Evolutionary conservation across 2,329 filamentous ascomycete genomes (phyloP), one percentile per base, ranked within the genome.

Genomic region (Trichoderma atroviride): DNA sequence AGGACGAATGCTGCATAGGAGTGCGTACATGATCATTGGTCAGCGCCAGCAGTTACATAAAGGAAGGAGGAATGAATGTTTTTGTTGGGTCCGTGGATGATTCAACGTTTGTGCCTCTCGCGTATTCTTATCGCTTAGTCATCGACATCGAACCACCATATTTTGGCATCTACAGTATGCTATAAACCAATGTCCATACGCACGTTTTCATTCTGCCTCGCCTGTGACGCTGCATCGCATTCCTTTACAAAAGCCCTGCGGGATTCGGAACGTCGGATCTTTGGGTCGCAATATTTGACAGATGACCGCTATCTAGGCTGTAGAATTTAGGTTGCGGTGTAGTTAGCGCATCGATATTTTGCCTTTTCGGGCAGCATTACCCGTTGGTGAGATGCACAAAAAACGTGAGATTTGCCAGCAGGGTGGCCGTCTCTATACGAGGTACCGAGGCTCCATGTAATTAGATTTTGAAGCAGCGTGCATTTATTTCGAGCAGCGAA

Each of bases 341-440:
- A 13, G 3, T 11, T 55, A 57, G 62, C 62, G 56, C 10, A 65
- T 33, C 52, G 52, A 65, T 57, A 65, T 33, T 65, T 57, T 57
- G 3, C 62, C 24, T 10, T 16, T 65, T 65, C 13, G 52, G 62
- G 62, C 50, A 57, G 35, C 62, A 65, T 56, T 43, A 31, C 24
- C 62, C 52, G 62, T 16, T n/a, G 35, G 31, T n/a, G 35, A 35
- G 35, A 57, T 43, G 19, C 43, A 9, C n/a, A 14, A 37, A 40
- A 53, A 57, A 47, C 24, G 62, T 57, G 52, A 65, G 24, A 65
- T 33, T 29, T 55, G 47, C 31, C 19, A 29, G 37, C 11, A 22
- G 29, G 37, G 14, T 19, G 14, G 19, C n/a, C 16, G 19, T 2
- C 19, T n/a, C n/a, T 11, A 13, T 35, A 35, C 10, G 11, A 35